Evolutionary conservation across 768 basidiomycete species (phyloP).

Genomic region (Auriscalpium vulgare): DNA sequence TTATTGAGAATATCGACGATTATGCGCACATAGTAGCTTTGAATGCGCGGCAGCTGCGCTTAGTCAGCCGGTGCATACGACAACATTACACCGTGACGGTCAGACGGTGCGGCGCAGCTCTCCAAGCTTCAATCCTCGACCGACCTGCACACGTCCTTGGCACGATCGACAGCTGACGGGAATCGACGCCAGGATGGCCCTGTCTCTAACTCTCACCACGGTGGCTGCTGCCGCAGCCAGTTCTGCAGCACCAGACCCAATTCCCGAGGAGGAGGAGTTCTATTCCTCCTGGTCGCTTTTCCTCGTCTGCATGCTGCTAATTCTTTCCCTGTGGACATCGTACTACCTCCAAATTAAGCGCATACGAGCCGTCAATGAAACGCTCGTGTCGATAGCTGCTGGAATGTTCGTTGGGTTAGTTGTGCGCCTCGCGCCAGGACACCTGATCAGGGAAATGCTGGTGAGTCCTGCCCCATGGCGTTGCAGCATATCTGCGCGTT

Average conservation of each 20-base stretch:
- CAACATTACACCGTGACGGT: too few species aligned
- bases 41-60: too few species aligned
- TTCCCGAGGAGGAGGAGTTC: conserved; percentile 71
- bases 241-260: not conserved
- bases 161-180: too few species aligned
- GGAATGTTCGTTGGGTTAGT: conserved; percentile 95
- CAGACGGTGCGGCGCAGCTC: too few species aligned
- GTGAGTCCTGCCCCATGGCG: conserved; percentile 43
- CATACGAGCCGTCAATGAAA: conserved; percentile 94
- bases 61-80: too few species aligned
- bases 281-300: conserved; percentile 94
- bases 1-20: too few species aligned
- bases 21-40: too few species aligned
- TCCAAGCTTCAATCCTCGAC: too few species aligned
- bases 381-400: conserved; percentile 88
- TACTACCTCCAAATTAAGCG: conserved; percentile 97
- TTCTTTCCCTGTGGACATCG: conserved; percentile 90
- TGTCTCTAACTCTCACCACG: too few species aligned
- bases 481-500: not conserved
- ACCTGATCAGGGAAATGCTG: conserved; percentile 95
- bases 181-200: too few species aligned
- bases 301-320: conserved; percentile 85
- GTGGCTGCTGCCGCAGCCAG: too few species aligned
- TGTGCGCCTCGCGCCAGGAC: conserved; percentile 84
- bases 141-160: too few species aligned